These are phyloP conservation scores for Apiotrichum sp. DNA, from an alignment of 1,284 basidiomycete species.

Conservation along the genomic window DNA sequence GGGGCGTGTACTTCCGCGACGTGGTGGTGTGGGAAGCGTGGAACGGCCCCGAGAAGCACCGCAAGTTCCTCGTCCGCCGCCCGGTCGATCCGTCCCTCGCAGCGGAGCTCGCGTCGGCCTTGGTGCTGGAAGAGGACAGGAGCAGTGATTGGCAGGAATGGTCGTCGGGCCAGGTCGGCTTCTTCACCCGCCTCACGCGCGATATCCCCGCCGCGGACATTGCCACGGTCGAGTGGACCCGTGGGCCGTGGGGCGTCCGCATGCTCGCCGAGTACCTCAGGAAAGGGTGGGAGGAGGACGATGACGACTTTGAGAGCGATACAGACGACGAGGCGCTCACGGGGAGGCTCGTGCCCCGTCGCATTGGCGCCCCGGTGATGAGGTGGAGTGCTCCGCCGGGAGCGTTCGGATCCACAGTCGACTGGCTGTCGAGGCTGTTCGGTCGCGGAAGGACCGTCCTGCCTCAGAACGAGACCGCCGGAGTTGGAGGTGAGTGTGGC, in stretches of 20 bases:
- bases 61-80: background rate
- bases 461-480: no score
- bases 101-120: background rate
- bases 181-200: background rate
- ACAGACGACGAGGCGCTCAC: background rate
- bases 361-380: no score
- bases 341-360: no score
- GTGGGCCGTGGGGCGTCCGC: background rate
- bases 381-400: no score
- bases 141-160: background rate
- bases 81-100: background rate
- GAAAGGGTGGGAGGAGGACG: background rate
- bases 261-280: background rate
- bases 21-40: conserved; percentile 1
- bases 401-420: no score
- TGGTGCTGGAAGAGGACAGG: background rate
- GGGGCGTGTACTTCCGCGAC: background rate
- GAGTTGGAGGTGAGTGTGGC: no score
- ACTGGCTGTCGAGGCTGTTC: no score
- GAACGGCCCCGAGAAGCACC: background rate
- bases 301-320: background rate
- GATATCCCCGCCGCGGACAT: background rate
- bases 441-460: no score
- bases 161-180: background rate
- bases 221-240: background rate